Base-by-base conservation (phyloP, 208 protist genomes). In the Crithidia bombi region DNA sequence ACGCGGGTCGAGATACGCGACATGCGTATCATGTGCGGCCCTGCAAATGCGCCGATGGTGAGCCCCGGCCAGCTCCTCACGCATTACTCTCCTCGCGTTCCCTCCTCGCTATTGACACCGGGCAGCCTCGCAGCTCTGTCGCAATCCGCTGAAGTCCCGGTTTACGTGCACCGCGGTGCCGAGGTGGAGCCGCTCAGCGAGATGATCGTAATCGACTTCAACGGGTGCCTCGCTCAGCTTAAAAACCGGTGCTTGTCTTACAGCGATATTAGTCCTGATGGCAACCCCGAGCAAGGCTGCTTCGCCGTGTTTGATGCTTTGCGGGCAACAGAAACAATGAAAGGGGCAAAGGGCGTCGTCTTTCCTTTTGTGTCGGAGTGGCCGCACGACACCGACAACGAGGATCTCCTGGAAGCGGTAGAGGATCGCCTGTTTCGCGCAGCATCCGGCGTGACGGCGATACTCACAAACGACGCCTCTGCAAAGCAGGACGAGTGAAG, bases 31-130 rank as follows among this genome's bases (percentile, higher is more conserved):
- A 75, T 79, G 51, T 79, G 56, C 28, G 64, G 55, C 14, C 38
- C 71, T 3, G 33, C 52, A 32, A 81, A 79, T 46, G 67, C 69
- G 44, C 82, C 83, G 3, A 95, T 96, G 91, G 91, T 87, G 67
- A 92, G 91, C 49, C 94, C 94, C 36, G 94, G 94, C 3, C 94
- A 97, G 75, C 65, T 97, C n/a, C 79, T 97, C 38, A 97, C 91
- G 6, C 94, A 97, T 72, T 97, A 97, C 78, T 87, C 92, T 11
- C 94, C 94, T 0, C 65, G 63, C 55, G 80, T 97, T 12, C 81
- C 87, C 4, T 82, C 91, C 17, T 85, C 75, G 14, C 73, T 97
- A 21, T 64, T 94, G 41, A 92, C 86, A 15, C 89, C 90, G 0
- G 82, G 75, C 23, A 90, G 86, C 44, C 44, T 95, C 10, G 61